A percentile compares a stretch with the other conserved stretches of the same genome.
phyloP scores from a whole-genome alignment of 2,329 filamentous ascomycete genomes.

The Colletotrichum sojae region DNA sequence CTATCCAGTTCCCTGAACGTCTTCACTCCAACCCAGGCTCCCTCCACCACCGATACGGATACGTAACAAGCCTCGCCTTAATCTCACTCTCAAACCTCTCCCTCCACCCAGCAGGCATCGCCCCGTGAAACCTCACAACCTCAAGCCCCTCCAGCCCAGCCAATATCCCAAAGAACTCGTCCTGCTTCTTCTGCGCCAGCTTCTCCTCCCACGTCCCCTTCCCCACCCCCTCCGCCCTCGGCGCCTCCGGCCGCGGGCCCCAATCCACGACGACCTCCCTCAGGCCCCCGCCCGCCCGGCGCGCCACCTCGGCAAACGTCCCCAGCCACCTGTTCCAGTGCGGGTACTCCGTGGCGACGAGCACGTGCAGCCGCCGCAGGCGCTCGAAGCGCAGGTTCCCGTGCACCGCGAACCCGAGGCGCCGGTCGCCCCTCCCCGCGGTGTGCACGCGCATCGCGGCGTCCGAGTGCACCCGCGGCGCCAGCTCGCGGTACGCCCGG shows the following conservation, averaged over 20 bases:
- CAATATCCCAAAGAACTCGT: slow-evolving; percentile 29
- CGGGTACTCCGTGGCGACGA: slow-evolving; percentile 47
- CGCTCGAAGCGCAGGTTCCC: slow-evolving; percentile 47
- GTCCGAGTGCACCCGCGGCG: slow-evolving; percentile 42
- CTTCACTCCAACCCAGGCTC: slow-evolving; percentile 33
- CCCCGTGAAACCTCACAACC: slow-evolving; percentile 26
- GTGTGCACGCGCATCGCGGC: slow-evolving; percentile 47
- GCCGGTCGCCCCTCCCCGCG: slow-evolving; percentile 42
- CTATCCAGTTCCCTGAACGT: background rate
- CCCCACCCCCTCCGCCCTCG: background rate
- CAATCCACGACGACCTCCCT: slow-evolving; percentile 48
- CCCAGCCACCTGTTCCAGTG: slow-evolving; percentile 51
- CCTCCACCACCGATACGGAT: slow-evolving; percentile 35
- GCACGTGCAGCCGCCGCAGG: slow-evolving; percentile 45
- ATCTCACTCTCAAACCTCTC: slow-evolving; percentile 29
- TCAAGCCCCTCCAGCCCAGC: slow-evolving; percentile 18
- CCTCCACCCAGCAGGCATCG: slow-evolving; percentile 24
- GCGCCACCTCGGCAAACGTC: slow-evolving; percentile 45
- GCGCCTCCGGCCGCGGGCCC: slow-evolving; percentile 43
- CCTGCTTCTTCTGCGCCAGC: slow-evolving; percentile 25
- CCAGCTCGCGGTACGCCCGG: slow-evolving; percentile 49
- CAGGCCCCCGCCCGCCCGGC: slow-evolving; percentile 39
- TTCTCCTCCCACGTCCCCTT: slow-evolving; percentile 31
- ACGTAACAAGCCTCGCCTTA: slow-evolving; percentile 4
- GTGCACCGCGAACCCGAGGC: slow-evolving; percentile 49